Evolutionary conservation across 2,329 filamentous ascomycete species (phyloP), one percentile per base, ranked within the genome.

Genomic region (Apiospora kogelbergensis): DNA sequence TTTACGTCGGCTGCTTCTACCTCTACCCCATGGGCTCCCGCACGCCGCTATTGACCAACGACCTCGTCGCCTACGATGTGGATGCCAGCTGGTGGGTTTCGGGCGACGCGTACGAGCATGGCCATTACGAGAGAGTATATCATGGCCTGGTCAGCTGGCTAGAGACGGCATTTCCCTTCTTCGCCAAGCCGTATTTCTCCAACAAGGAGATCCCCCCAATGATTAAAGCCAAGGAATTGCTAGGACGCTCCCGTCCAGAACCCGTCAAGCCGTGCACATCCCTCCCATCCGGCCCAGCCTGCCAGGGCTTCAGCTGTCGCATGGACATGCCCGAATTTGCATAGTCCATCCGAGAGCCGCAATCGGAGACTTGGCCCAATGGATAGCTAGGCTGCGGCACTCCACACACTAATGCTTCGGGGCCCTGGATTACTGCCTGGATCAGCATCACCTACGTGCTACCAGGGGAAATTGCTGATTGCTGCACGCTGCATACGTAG

Each of bases 1-100:
- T 42, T 15, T 66, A 66, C 44, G 44, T 66, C 10, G 65, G 65
- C 44, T 66, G 65, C 65, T 66, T 66, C 65, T 46, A 66, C 65
- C 41, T 66, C 22, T 46, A 46, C 44, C 42, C 65, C 42, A 66
- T 66, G 41, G 65, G 65, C 30, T 24, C 30, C 65, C 41, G 65
- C 41, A 66, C 41, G 41, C 53, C 53, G 53, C 17, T 24, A 10
- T 10, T 53, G 65, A 66, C 30, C 24, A 20, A 44, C 44, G 41
- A 46, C n/a, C 65, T 66, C 44, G 30, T 22, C 3, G 65, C 65
- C 17, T 45, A 66, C 44, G 65, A 66, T 37, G 65, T 66, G 41
- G 65, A 66, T 37, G 65, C 24, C 20, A 66, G 65, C 44, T 66
- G 65, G 41, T 66, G 65, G 65, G 65, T 46, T 20, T 46, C 65